phyloP scores from a whole-genome alignment of 768 basidiomycete genomes.

The Cystofilobasidium macerans region DNA sequence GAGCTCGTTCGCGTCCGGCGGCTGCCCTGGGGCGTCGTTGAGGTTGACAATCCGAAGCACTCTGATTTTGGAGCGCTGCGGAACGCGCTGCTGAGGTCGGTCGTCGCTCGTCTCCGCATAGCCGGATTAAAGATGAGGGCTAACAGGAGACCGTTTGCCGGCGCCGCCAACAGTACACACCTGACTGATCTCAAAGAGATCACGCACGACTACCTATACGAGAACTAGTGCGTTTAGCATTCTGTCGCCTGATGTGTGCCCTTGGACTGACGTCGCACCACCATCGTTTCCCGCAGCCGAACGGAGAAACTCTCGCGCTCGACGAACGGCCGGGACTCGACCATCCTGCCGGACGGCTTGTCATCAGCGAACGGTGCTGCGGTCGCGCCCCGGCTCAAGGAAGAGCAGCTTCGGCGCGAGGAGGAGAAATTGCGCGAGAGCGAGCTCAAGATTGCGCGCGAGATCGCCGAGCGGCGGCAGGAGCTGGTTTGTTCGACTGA shows the following conservation, averaged over 20 bases:
- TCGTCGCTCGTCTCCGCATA: too few relatives aligned
- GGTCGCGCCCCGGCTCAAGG: slow-evolving; percentile 91
- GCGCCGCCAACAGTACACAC: slow-evolving; percentile 6
- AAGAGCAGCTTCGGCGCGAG: slow-evolving; percentile 92
- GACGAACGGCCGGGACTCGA: slow-evolving; percentile 16
- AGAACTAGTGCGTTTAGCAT: slow-evolving; percentile 23
- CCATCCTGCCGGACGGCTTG: slow-evolving; percentile 10
- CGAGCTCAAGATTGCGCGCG: slow-evolving; percentile 19
- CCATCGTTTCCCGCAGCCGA: slow-evolving; percentile 10
- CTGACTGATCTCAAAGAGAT: slow-evolving; percentile 26
- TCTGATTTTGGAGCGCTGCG: slow-evolving; percentile 94
- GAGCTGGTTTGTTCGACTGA: slow-evolving; percentile 9
- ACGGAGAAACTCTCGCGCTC: slow-evolving; percentile 24
- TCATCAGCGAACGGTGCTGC: not conserved
- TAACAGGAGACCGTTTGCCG: not conserved
- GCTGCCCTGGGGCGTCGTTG: slow-evolving; percentile 87
- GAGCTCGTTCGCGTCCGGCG: slow-evolving; percentile 77
- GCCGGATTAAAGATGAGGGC: too few relatives aligned
- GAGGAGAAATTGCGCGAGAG: slow-evolving; percentile 66
- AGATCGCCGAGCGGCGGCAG: slow-evolving; percentile 24
- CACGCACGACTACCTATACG: slow-evolving; percentile 26
- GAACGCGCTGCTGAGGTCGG: slow-evolving; percentile 78
- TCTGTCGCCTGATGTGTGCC: too few relatives aligned
- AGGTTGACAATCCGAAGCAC: slow-evolving; percentile 98
- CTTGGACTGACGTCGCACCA: not conserved